Evolutionary conservation across 2,329 filamentous ascomycete species (phyloP).

Genomic region (Sclerotinia glacialis): DNA sequence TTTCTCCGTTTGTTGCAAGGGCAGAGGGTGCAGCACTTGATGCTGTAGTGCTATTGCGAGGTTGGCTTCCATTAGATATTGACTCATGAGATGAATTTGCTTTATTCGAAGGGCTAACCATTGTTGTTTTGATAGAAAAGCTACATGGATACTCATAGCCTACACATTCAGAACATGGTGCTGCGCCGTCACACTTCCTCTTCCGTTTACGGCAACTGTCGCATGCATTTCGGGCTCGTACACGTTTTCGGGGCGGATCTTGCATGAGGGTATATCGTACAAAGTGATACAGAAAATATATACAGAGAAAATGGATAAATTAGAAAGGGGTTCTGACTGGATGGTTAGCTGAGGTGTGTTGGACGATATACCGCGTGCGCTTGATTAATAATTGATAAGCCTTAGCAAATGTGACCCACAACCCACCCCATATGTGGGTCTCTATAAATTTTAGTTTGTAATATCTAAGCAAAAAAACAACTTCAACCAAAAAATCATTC

Average conservation of each 20-base stretch:
- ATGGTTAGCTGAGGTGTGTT: not conserved
- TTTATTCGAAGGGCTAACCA: not conserved
- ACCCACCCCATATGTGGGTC: too few species aligned
- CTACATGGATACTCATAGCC: slow-evolving; percentile 31
- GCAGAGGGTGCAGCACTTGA: not conserved
- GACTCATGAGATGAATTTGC: not conserved
- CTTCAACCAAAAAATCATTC: not conserved
- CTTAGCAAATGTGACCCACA: not conserved
- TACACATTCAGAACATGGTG: slow-evolving; percentile 30
- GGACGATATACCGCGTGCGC: not conserved
- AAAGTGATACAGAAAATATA: not conserved
- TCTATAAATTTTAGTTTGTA: too few species aligned
- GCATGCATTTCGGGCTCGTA: slow-evolving; percentile 29
- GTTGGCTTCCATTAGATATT: not conserved
- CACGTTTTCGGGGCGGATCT: slow-evolving; percentile 11
- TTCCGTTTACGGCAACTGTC: slow-evolving; percentile 33
- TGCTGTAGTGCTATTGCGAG: not conserved
- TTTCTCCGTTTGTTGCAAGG: not conserved
- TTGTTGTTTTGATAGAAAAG: slow-evolving; percentile 17
- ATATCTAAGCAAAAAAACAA: not conserved
- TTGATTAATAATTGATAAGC: not conserved
- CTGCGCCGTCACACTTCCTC: slow-evolving; percentile 31
- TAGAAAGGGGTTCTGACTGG: not conserved
- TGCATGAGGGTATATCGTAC: slow-evolving; percentile 4
- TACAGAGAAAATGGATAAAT: not conserved